Base-by-base conservation (phyloP, 176 grass and related monocot species). In the Aegilops tauschii region DNA sequence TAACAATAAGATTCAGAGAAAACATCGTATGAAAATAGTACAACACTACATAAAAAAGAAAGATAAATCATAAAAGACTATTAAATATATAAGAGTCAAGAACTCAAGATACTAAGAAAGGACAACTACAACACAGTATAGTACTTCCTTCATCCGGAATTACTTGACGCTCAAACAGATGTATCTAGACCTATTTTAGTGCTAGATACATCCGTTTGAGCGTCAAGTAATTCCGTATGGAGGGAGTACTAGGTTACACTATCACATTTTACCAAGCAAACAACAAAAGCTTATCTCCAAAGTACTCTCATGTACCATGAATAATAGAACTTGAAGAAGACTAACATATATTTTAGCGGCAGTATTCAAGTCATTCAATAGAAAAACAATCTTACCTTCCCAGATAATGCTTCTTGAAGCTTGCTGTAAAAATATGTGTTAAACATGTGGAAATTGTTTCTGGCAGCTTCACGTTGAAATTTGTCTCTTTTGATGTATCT, bases 391-490 rank as follows among this genome's bases (percentile, higher is more conserved):
- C 49, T 6, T 82, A 94, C 92, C 90, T 70, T 86, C 32, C 61
- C 39, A 49, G 5, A 29, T 11, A 98, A 73, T 85, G 93, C 90
- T 68, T 96, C 88, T 82, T 86, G 86, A 77, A 98, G 96, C 79
- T 96, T 98, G 69, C 90, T 88, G 84, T 93, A 98, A 77, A 96
- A 98, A 69, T 93, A 98, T 7, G 96, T 98, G 67, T 96, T 94
- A 79, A 98, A 98, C 84, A 98, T 92, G 83, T 96, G 69, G 80
- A 93, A 96, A 49, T 86, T 90, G 37, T 71, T 67, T 80, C 65
- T 85, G 65, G 73, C 82, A 67, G 67, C 85, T 59, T 82, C 80
- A 49, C 39, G 25, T 44, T 16, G 12, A 73, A 87, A 82, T 75
- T 36, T 70, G 50, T 74, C 72, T 89, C 37, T 93, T 83, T 94